Evolutionary conservation across 2,329 filamentous ascomycete genomes (phyloP).

Genomic region (Colletotrichum sp.): DNA sequence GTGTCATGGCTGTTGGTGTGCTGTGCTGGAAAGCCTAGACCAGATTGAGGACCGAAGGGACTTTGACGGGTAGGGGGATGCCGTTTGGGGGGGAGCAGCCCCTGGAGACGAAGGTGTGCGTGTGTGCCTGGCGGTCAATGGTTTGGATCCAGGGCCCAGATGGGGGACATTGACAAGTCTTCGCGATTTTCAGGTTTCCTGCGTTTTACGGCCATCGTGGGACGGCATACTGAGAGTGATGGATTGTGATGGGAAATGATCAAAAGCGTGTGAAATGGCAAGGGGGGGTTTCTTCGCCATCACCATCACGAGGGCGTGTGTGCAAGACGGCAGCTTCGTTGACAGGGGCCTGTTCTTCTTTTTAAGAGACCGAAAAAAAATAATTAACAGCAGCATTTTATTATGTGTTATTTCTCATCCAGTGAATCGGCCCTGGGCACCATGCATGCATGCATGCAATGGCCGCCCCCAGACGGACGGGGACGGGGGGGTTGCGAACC

Average conservation of each 20-base stretch:
- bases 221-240: background rate
- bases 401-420: background rate
- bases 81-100: background rate
- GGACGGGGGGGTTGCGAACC: background rate
- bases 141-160: background rate
- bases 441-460: background rate
- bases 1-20: background rate
- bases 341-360: background rate
- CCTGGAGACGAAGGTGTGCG: background rate
- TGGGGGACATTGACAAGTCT: background rate
- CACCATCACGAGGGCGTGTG: background rate
- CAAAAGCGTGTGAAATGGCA: background rate
- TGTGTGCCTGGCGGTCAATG: background rate
- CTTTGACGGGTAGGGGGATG: background rate
- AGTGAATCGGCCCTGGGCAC: background rate
- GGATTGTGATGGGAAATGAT: conserved; percentile 9
- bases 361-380: background rate
- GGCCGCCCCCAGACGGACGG: background rate
- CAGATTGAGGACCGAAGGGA: background rate
- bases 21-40: background rate
- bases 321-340: background rate
- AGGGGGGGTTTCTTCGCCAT: background rate
- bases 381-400: background rate
- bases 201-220: background rate
- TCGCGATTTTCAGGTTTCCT: background rate